A percentile compares a stretch with the other conserved stretches of the same genome.
Evolutionary conservation across 1,284 basidiomycete species (phyloP).

Genomic region (Ceratobasidium sp.): DNA sequence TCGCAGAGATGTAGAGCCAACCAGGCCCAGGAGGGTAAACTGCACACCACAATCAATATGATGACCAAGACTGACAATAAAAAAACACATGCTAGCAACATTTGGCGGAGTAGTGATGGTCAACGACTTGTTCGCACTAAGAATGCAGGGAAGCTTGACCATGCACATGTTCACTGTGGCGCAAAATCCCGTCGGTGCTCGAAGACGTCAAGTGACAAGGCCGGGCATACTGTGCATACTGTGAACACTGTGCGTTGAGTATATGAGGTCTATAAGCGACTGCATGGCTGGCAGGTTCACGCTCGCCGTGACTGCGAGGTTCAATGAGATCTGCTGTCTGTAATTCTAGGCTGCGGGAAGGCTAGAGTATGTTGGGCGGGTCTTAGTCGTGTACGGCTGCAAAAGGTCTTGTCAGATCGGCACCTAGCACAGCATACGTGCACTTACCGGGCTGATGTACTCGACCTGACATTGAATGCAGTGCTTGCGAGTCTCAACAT

Average conservation of each 20-base stretch:
- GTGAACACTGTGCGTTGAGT: constrained; percentile 65
- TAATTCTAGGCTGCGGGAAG: constrained; percentile 64
- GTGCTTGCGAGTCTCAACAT: constrained; percentile 54
- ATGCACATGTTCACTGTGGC: constrained; percentile 81
- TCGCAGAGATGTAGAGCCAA: no score
- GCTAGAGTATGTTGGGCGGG: no score
- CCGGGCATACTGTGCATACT: constrained; percentile 53
- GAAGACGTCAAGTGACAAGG: no score
- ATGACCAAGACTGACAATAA: no score
- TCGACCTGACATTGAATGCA: constrained; percentile 61
- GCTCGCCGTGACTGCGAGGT: no score
- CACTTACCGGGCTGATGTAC: constrained; percentile 62
- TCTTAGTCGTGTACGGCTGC: constrained; percentile 60
- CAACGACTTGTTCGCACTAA: constrained; percentile 51
- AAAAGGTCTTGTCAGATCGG: no score
- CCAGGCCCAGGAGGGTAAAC: no score
- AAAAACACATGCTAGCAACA: background rate
- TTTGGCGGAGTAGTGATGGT: constrained; percentile 68
- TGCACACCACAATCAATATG: no score
- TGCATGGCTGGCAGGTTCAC: constrained; percentile 60
- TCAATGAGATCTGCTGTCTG: constrained; percentile 58
- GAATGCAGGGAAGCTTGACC: constrained; percentile 68
- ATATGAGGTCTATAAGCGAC: constrained; percentile 63
- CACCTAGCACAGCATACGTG: constrained; percentile 60
- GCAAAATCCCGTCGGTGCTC: no score